A percentile compares a stretch with the other conserved stretches of the same genome.
Evolutionary conservation across 2,329 filamentous ascomycete genomes (phyloP).

Genomic region (Fusarium oligoseptatum): DNA sequence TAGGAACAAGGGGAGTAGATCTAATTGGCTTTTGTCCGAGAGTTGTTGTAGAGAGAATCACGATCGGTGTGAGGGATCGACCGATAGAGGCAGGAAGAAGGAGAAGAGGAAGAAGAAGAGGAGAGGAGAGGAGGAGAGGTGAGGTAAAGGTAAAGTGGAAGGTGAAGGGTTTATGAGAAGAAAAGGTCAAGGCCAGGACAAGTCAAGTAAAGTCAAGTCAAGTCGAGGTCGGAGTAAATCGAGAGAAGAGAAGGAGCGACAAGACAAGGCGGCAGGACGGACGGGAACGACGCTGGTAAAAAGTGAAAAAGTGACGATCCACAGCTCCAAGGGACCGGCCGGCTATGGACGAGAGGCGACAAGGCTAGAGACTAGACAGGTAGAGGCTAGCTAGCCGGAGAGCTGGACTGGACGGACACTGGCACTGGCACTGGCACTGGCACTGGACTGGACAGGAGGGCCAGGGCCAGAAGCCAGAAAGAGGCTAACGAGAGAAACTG

Average conservation of each 20-base stretch:
- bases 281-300: conserved; percentile 33
- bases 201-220: not conserved
- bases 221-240: conserved; percentile 21
- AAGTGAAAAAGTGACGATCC: conserved; percentile 48
- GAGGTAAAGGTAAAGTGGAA: not conserved
- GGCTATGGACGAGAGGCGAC: conserved; percentile 30
- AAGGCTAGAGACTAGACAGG: conserved; percentile 5
- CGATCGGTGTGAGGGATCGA: conserved; percentile 15
- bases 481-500: conserved; percentile 26
- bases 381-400: conserved; percentile 14
- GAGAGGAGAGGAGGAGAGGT: not conserved
- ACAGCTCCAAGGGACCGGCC: conserved; percentile 36
- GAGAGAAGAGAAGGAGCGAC: conserved; percentile 11
- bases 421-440: too few relatives aligned
- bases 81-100: not conserved
- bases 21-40: conserved; percentile 34
- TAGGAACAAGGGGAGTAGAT: conserved; percentile 38
- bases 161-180: conserved; percentile 20
- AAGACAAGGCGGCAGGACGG: conserved; percentile 12
- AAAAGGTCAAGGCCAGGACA: conserved; percentile 3
- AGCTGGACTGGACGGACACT: conserved; percentile 10
- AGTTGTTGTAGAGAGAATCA: conserved; percentile 18
- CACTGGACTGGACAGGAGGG: too few relatives aligned
- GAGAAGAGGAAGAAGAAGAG: not conserved
- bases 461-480: conserved; percentile 5